phyloP scores from a whole-genome alignment of 2,329 filamentous ascomycete genomes.

The Epichloe festucae region DNA sequence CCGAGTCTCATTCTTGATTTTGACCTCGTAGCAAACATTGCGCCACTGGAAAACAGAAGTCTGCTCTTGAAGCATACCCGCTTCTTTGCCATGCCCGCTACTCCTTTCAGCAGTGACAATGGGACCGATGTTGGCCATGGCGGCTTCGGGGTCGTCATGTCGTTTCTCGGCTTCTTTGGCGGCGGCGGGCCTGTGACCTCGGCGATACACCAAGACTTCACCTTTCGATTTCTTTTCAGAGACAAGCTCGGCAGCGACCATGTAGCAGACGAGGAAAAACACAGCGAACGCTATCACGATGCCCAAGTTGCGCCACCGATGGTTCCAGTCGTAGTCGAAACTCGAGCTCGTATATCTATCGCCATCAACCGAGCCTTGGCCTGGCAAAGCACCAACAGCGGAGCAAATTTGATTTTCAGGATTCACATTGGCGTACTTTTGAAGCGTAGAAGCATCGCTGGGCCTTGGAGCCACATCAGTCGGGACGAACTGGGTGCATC shows the following conservation, averaged over 20 bases:
- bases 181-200: constrained; percentile 49
- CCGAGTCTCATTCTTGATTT: constrained; percentile 64
- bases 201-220: constrained; percentile 62
- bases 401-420: constrained; percentile 40
- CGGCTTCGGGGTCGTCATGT: constrained; percentile 47
- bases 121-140: constrained; percentile 35
- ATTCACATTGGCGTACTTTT: constrained; percentile 14
- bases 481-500: constrained; percentile 35
- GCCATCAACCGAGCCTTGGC: constrained; percentile 39
- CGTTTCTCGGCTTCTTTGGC: constrained; percentile 46
- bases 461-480: constrained; percentile 6
- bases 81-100: constrained; percentile 23
- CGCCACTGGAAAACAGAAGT: constrained; percentile 79
- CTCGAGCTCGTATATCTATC: constrained; percentile 40
- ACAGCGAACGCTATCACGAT: constrained; percentile 52
- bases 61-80: constrained; percentile 36
- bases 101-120: constrained; percentile 31
- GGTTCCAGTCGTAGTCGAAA: constrained; percentile 42
- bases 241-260: constrained; percentile 52
- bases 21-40: constrained; percentile 63
- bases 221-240: constrained; percentile 60
- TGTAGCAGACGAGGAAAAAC: constrained; percentile 49
- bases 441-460: constrained; percentile 4
- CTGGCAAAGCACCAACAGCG: constrained; percentile 43
- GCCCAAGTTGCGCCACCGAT: constrained; percentile 61